A percentile compares a stretch with the other conserved stretches of the same genome.
Evolutionary conservation across 495 filamentous ascomycete genomes (phyloP).

Genomic region (Penicillium desertorum): DNA sequence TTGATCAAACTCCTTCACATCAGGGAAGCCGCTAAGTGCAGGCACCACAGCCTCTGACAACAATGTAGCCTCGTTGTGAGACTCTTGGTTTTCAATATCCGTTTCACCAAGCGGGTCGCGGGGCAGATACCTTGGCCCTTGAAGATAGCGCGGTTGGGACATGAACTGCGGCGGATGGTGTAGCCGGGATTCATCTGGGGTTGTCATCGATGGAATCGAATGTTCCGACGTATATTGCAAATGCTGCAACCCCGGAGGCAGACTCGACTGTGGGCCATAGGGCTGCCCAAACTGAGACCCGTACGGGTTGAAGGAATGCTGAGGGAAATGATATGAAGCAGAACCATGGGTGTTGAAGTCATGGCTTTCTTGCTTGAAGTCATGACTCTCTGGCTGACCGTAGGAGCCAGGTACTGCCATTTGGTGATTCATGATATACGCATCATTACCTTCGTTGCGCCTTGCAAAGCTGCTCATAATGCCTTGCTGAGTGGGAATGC

Average conservation of each 20-base stretch:
- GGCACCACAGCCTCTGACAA: conserved; percentile 47
- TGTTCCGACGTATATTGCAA: conserved; percentile 38
- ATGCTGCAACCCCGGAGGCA: conserved; percentile 34
- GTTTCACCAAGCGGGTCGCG: conserved; percentile 36
- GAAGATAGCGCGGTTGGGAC: conserved; percentile 37
- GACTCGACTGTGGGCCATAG: conserved; percentile 34
- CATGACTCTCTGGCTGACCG: conserved; percentile 35
- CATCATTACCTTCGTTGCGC: conserved; percentile 39
- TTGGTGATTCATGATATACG: conserved; percentile 42
- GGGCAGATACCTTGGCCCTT: conserved; percentile 38
- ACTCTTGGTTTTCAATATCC: conserved; percentile 49
- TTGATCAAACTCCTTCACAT: conserved; percentile 53
- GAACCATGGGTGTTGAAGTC: conserved; percentile 37
- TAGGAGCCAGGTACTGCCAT: conserved; percentile 36
- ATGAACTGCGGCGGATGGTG: conserved; percentile 40
- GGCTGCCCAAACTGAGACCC: conserved; percentile 36
- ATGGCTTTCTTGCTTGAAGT: conserved; percentile 36
- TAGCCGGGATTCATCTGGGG: conserved; percentile 32
- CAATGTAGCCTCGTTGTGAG: conserved; percentile 43
- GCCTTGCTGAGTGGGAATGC: background rate
- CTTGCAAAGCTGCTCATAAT: conserved; percentile 42
- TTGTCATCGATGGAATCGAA: conserved; percentile 36
- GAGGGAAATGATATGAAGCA: conserved; percentile 36
- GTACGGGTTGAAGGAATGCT: conserved; percentile 40
- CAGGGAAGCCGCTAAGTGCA: conserved; percentile 52